Evolutionary conservation across 2,329 filamentous ascomycete genomes (phyloP), one percentile per base, ranked within the genome.

Genomic region (Curvularia sp.): DNA sequence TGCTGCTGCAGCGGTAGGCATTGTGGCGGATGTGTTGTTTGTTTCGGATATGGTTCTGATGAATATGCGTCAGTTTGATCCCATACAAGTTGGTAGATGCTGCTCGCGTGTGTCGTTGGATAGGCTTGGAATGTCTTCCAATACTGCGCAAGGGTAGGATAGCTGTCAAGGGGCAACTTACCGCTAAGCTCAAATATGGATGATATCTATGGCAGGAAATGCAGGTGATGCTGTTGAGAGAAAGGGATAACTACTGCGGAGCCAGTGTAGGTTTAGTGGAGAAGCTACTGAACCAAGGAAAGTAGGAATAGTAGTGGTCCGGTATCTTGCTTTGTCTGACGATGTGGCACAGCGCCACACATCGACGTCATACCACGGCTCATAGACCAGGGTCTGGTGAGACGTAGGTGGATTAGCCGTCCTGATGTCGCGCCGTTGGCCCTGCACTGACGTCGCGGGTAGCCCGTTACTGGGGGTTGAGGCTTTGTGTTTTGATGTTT

Each of bases 1-100:
- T 36, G 71, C 74, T 49, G 75, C 71, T 49, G 75, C 70, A 42
- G 74, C 75, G 53, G 74, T 57, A 53, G 74, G 72, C 73, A 75
- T 75, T 19, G 59, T 67, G 64, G 23, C n/a, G 13, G 12, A 27
- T 47, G 28, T 52, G 49, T 43, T 15, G 23, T 38, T 36, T 39
- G 8, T 5, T 43, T 19, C 25, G 12, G 41, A 25, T 21, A 28
- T 1, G n/a, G 4, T 6, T 55, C 47, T 55, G 30, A 25, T 53
- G 39, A 6, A 48, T 18, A 4, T 43, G n/a, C 39, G 49, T 62
- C 55, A 61, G 55, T 8, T 41, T 25, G 21, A 48, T 39, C 34
- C 47, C 9, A 39, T 34, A 42, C 36, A 1, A 32, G 36, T 8
- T 18, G 47, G 12, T 21, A 19, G 43, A 18, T 53, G 49, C 39